These are phyloP conservation scores for Nepenthes gracilis DNA, from an alignment of 148 eudicot species.

Conservation along the genomic window DNA sequence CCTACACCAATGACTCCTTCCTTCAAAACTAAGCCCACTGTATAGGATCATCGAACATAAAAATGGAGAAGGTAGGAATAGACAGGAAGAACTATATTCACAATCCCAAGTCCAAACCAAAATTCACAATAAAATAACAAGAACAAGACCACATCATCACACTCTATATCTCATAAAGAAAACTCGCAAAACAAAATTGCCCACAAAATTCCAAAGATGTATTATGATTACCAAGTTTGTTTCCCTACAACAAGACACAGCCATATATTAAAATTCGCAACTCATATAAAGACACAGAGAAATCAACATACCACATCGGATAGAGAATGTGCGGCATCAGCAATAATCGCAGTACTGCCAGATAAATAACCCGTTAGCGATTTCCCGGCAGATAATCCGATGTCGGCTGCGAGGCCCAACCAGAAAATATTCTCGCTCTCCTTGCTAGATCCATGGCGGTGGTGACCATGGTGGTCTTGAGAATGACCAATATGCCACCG, in stretches of 20 bases:
- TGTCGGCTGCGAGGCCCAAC: slow-evolving; percentile 80
- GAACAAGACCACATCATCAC: too few species aligned
- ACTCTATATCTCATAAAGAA: not conserved
- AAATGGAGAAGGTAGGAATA: too few species aligned
- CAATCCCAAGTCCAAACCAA: too few species aligned
- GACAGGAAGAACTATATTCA: too few species aligned
- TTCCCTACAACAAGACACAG: not conserved
- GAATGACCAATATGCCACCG: slow-evolving; percentile 77
- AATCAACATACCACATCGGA: slow-evolving; percentile 74
- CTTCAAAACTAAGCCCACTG: too few species aligned
- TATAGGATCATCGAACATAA: too few species aligned
- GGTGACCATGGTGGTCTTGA: slow-evolving; percentile 23
- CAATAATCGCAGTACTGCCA: slow-evolving; percentile 92
- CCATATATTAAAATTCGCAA: not conserved
- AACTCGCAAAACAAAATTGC: not conserved
- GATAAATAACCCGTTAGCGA: slow-evolving; percentile 74
- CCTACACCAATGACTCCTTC: too few species aligned
- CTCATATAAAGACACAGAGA: not conserved
- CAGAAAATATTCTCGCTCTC: slow-evolving; percentile 64
- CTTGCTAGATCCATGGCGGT: slow-evolving; percentile 14
- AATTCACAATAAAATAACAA: too few species aligned
- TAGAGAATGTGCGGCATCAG: slow-evolving; percentile 96
- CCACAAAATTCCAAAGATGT: too few species aligned
- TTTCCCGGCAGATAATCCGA: slow-evolving; percentile 73
- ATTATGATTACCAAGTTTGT: not conserved